Evolutionary conservation across 805 yeast genomes (phyloP).

Genomic region (Metschnikowia peoriensis): DNA sequence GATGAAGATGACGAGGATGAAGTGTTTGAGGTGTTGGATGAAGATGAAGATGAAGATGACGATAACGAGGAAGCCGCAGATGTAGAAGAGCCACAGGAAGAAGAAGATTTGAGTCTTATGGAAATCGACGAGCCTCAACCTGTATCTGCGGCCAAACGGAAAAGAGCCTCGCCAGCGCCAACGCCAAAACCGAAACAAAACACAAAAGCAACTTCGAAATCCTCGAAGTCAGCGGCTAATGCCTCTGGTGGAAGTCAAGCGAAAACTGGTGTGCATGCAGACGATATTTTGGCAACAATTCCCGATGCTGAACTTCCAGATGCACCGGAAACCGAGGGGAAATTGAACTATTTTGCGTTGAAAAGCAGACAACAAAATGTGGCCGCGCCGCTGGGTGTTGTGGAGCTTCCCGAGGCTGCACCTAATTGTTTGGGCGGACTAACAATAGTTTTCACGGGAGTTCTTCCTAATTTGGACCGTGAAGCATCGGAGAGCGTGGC

Average conservation of each 20-base stretch:
- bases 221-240: slow-evolving; percentile 1
- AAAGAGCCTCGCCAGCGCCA: neutral
- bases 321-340: slow-evolving; percentile 49
- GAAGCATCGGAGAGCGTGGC: slow-evolving; percentile 74
- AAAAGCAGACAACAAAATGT: slow-evolving; percentile 26
- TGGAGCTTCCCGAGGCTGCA: slow-evolving; percentile 73
- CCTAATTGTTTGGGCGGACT: slow-evolving; percentile 86
- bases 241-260: neutral
- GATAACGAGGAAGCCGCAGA: neutral
- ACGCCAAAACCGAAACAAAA: slow-evolving; percentile 5
- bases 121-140: slow-evolving; percentile 15
- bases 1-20: slow-evolving; percentile 15
- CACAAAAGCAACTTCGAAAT: slow-evolving; percentile 7
- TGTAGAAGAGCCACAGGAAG: slow-evolving; percentile 1
- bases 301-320: slow-evolving; percentile 74
- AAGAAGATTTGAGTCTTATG: slow-evolving; percentile 12
- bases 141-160: slow-evolving; percentile 9
- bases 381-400: slow-evolving; percentile 31
- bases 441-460: slow-evolving; percentile 92
- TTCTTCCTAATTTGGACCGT: slow-evolving; percentile 75
- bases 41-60: slow-evolving; percentile 3
- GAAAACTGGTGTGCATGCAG: slow-evolving; percentile 37
- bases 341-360: slow-evolving; percentile 55
- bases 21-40: slow-evolving; percentile 20
- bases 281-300: slow-evolving; percentile 57